These are phyloP conservation scores for Globisporangium yorkense DNA, from an alignment of 352 stramenopile species.

Conservation along the genomic window DNA sequence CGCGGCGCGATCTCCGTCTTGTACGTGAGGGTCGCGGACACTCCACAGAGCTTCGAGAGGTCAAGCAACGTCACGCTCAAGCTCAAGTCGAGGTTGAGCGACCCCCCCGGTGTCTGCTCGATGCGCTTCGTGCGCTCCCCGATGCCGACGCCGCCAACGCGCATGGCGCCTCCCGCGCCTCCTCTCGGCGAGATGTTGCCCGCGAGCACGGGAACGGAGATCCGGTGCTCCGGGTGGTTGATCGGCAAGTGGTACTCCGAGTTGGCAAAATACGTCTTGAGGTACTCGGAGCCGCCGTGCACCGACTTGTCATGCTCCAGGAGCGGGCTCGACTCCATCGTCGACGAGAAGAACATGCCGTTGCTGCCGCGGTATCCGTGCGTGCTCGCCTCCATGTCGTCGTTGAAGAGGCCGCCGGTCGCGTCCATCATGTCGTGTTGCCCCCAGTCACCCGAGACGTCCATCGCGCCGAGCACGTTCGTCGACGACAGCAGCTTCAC, in stretches of 20 bases:
- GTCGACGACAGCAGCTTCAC: conserved; percentile 39
- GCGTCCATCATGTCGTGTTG: conserved; percentile 24
- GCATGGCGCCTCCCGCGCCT: conserved; percentile 6
- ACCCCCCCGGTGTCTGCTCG: conserved; percentile 26
- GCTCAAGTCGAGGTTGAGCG: conserved; percentile 58
- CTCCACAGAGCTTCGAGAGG: conserved; percentile 65
- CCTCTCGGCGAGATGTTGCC: conserved; percentile 39
- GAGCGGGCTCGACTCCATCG: conserved; percentile 11
- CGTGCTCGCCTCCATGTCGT: neutral
- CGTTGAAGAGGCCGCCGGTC: conserved; percentile 21
- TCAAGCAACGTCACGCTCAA: conserved; percentile 70
- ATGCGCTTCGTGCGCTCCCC: conserved; percentile 36
- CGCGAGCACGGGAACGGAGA: conserved; percentile 33
- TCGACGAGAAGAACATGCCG: conserved; percentile 29
- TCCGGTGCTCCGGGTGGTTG: conserved; percentile 63
- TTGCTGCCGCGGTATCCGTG: conserved; percentile 15
- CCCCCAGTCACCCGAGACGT: conserved; percentile 50
- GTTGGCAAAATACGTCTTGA: conserved; percentile 66
- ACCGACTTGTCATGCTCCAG: conserved; percentile 44
- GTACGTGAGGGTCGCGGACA: conserved; percentile 71
- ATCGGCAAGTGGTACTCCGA: conserved; percentile 63
- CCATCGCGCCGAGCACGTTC: conserved; percentile 48
- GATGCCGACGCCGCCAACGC: neutral
- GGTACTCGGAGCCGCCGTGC: conserved; percentile 64
- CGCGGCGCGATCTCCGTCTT: conserved; percentile 32